phyloP scores from a whole-genome alignment of 768 basidiomycete species.

The Arthromyces matolae region DNA sequence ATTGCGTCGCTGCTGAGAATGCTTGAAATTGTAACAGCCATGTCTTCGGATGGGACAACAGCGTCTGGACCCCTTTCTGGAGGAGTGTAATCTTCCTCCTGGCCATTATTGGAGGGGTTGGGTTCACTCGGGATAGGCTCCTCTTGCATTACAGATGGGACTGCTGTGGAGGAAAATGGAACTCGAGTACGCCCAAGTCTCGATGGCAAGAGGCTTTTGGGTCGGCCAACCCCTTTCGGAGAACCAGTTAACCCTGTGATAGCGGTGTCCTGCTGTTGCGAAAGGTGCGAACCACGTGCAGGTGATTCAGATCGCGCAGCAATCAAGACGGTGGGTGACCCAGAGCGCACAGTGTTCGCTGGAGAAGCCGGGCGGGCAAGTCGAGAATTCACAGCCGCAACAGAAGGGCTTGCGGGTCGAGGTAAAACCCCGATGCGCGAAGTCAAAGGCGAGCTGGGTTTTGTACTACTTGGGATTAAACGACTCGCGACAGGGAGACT shows the following conservation, averaged over 20 bases:
- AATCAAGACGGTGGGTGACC: constrained; percentile 37
- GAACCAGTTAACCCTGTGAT: constrained; percentile 34
- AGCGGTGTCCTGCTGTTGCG: constrained; percentile 18
- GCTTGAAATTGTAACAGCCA: constrained; percentile 80
- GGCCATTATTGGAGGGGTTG: not conserved
- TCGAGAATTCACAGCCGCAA: constrained; percentile 25
- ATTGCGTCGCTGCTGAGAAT: constrained; percentile 84
- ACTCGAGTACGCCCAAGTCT: constrained; percentile 65
- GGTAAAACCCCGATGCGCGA: constrained; percentile 16
- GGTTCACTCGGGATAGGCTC: constrained; percentile 22
- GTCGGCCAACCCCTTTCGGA: constrained; percentile 45
- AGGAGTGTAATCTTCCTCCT: constrained; percentile 1
- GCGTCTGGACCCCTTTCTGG: constrained; percentile 23
- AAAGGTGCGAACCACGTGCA: constrained; percentile 30
- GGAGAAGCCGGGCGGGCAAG: constrained; percentile 49
- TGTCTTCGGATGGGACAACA: constrained; percentile 45
- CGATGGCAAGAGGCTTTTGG: constrained; percentile 72
- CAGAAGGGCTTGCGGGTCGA: constrained; percentile 28
- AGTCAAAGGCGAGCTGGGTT: constrained; percentile 36
- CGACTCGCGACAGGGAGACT: constrained; percentile 46
- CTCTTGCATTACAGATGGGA: constrained; percentile 17
- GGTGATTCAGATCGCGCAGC: constrained; percentile 41
- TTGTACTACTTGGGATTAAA: constrained; percentile 40
- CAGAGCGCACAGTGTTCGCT: constrained; percentile 33
- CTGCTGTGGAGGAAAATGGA: constrained; percentile 32